Conservation (phyloP, 352 stramenopile genomes). For the Blastocystis sp. region DNA sequence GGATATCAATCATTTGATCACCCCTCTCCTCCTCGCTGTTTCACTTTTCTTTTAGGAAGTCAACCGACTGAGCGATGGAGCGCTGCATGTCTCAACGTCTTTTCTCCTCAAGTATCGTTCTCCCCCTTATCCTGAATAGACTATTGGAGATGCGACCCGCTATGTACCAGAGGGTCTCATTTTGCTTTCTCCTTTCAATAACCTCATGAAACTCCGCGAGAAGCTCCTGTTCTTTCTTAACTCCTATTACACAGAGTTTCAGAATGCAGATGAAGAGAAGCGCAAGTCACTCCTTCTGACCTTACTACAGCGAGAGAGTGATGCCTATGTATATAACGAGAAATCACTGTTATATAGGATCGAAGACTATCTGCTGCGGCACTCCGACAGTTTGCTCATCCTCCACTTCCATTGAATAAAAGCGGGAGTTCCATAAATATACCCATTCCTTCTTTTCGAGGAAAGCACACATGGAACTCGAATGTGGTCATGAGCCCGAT, state of each 20-base stretch:
- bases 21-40: not conserved
- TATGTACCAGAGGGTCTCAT: slow-evolving; percentile 51
- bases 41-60: slow-evolving; percentile 17
- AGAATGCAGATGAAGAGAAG: not conserved
- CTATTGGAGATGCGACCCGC: not conserved
- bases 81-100: slow-evolving; percentile 6
- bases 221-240: not conserved
- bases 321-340: not conserved
- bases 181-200: slow-evolving; percentile 46
- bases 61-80: slow-evolving; percentile 30
- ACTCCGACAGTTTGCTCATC: not conserved
- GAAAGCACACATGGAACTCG: not conserved
- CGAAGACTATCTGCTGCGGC: not conserved
- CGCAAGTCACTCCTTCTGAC: not conserved
- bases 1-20: slow-evolving; percentile 22
- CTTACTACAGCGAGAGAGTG: not conserved
- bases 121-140: not conserved
- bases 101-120: not conserved
- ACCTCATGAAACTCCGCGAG: not conserved
- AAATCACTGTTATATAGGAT: not conserved
- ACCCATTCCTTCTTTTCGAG: not conserved
- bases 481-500: not conserved
- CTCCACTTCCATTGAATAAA: not conserved
- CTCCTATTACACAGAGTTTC: not conserved
- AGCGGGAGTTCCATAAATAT: not conserved